phyloP scores from a whole-genome alignment of 2,329 filamentous ascomycete genomes.

The Cadophora sp. region DNA sequence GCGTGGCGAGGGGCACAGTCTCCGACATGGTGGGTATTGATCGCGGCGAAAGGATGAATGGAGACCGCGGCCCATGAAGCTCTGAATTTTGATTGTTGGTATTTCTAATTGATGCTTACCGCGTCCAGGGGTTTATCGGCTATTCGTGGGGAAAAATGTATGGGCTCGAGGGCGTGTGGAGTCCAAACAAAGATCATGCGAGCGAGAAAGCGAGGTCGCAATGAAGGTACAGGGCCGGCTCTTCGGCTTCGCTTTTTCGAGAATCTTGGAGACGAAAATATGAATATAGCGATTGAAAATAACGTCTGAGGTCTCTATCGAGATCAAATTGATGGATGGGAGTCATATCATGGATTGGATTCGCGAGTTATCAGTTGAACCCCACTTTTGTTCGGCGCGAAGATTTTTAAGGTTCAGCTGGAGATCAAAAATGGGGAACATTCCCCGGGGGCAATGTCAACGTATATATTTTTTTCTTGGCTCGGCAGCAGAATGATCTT shows the following conservation, averaged over 20 bases:
- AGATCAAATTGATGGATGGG: neutral
- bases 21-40: neutral
- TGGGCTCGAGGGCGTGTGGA: too few relatives aligned
- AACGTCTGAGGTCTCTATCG: neutral
- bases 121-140: neutral
- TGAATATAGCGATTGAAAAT: neutral
- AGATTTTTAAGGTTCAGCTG: neutral
- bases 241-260: too few relatives aligned
- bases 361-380: neutral
- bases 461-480: too few relatives aligned
- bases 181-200: too few relatives aligned
- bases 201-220: too few relatives aligned
- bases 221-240: too few relatives aligned
- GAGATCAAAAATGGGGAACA: neutral
- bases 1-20: neutral
- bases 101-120: neutral
- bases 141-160: neutral
- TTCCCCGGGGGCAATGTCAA: neutral
- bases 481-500: too few relatives aligned
- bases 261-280: too few relatives aligned
- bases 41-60: neutral
- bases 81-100: neutral
- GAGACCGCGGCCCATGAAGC: too few relatives aligned
- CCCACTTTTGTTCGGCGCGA: conserved; percentile 9
- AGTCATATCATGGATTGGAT: neutral